Base-by-base conservation (phyloP, 148 eudicot species). In the Chenopodium suecicum region DNA sequence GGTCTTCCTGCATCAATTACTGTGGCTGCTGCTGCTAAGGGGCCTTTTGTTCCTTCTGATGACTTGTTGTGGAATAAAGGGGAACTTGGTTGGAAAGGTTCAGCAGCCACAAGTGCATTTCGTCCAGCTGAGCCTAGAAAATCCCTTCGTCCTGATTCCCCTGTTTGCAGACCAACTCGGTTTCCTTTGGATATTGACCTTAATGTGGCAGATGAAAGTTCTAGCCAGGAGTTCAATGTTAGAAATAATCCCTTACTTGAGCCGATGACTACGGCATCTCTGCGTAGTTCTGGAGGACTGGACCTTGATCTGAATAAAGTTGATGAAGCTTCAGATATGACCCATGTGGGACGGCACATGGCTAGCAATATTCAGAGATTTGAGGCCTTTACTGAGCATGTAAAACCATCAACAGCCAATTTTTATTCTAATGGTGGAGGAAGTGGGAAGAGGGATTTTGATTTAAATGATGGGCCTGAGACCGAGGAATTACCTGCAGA, bases 71-170 rank as follows among this genome's bases (percentile, higher is more conserved):
- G 88, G 89, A 87, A 81, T 69, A 92, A 92, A 82, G 83, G 81
- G 65, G 95, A 90, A 79, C 88, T 89, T 78, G 93, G 95, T 37
- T 94, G 99, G 99, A 94, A 89, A 82, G 97, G 99, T 60, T 91
- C 98, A 22, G 99, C 97, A 64, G 93, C 98, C 19, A 96, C 98
- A n/a, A 96, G 98, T 87, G 99, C 97, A 77, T 94, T 96, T 84
- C 94, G 94, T 41, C 98, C 97, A 0, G 99, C 99, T 32, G 98
- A 94, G 79, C 98, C 97, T 12, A 86, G 98, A 60, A 92, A 91
- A 56, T 52, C 78, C 62, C 81, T 86, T 60, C 23, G 68, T 34
- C 50, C 82, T 73, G 92, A 84, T 78, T 83, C 63, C 66, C 81
- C 81, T 41, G 12, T 84, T 62, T 74, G 84, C 79, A 95, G 82